Base-by-base conservation (phyloP, 495 filamentous ascomycete species). In the Talaromyces borbonicus region DNA sequence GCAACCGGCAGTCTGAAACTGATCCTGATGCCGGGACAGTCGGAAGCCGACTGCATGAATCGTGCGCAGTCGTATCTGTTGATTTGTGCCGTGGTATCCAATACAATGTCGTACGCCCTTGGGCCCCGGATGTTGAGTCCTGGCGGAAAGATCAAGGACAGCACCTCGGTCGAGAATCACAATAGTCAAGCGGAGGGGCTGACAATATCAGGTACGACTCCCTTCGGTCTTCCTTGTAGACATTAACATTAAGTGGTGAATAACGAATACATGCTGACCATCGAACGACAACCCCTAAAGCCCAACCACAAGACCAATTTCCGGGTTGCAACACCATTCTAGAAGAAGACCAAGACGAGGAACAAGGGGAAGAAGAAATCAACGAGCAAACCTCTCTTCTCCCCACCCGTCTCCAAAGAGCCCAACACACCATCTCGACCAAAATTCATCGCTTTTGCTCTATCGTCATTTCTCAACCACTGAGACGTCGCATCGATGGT, bases 11-110 rank as follows among this genome's bases (percentile, higher is more conserved):
- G 85, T 37, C 59, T 89, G 7, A 55, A 70, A 14, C 52, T 84
- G 11, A 64, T 83, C 18, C 56, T 67, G 19, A 56, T 59, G 14
- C 63, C 62, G 0, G 68, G 71, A 8, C 79, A 80, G 32, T 68
- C 60, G 4, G 56, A 62, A 2, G 49, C 56, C 1, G 69, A 58
- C 3, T 79, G 75, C 0, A 66, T 87, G 20, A 69, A 77, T 19
- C 70, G 84, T 14, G 82, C 83, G 8, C 78, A 84, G 53, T 75
- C 74, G 5, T 88, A 86, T 54, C 85, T 89, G 53, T 68, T 88
- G 7, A 63, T 80, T 24, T 78, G 75, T 51, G 63, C 74, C n/a
- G 78, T 79, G 43, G 70, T 86, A 30, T 75, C 67, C 35, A 81
- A 83, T 45, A 69, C 69, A 1, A 63, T 81, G 20, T 79, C 76